Conservation (phyloP, 1,284 basidiomycete genomes). For the Leucoagaricus sp. region DNA sequence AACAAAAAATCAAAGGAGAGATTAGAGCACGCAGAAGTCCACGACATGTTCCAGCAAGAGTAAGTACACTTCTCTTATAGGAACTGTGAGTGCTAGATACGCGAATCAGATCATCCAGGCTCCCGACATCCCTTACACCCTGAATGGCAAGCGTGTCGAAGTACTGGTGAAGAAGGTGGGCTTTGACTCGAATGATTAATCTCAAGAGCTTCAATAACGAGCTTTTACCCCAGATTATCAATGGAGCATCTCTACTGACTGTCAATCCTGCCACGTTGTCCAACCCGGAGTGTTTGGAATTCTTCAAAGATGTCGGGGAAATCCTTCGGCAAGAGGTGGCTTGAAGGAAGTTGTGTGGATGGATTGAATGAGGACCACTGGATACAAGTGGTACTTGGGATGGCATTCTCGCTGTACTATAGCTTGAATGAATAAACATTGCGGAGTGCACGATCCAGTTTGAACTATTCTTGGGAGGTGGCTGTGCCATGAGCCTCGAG, state of each 20-base stretch:
- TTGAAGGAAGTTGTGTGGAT: no score
- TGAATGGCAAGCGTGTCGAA: slow-evolving; percentile 87
- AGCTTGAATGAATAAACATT: neutral
- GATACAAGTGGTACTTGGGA: no score
- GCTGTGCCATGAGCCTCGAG: slow-evolving; percentile 35
- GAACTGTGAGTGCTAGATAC: slow-evolving; percentile 11
- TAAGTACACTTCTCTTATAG: slow-evolving; percentile 37
- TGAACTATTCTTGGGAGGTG: slow-evolving; percentile 22
- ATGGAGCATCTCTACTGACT: slow-evolving; percentile 69
- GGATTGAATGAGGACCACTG: no score
- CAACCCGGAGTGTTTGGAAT: slow-evolving; percentile 74
- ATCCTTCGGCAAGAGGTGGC: slow-evolving; percentile 44
- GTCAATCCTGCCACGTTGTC: slow-evolving; percentile 79
- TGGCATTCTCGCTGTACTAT: no score
- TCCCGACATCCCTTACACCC: slow-evolving; percentile 78
- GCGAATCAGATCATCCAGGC: slow-evolving; percentile 62
- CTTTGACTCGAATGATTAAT: slow-evolving; percentile 4
- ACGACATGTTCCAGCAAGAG: slow-evolving; percentile 72
- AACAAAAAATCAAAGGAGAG: slow-evolving; percentile 60
- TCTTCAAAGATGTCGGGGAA: slow-evolving; percentile 63
- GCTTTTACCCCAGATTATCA: slow-evolving; percentile 62
- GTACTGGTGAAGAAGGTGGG: slow-evolving; percentile 79
- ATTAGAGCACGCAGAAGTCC: slow-evolving; percentile 70
- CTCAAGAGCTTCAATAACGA: slow-evolving; percentile 20
- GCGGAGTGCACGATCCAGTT: slow-evolving; percentile 7